phyloP scores from a whole-genome alignment of 2,329 filamentous ascomycete genomes.

The Parastagonospora nodorum region DNA sequence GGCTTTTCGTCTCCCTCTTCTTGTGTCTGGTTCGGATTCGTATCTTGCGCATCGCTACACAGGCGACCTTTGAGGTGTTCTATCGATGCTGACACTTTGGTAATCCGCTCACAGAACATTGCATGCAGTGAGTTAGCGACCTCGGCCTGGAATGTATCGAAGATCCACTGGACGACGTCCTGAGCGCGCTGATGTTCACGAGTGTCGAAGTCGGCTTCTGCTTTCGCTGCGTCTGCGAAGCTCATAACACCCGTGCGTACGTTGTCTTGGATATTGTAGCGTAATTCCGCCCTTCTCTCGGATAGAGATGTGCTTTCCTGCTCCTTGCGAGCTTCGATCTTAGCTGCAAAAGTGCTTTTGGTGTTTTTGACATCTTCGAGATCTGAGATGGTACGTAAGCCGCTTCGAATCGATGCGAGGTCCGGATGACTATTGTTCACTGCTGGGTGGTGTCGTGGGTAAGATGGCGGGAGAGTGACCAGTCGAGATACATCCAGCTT shows the following conservation, averaged over 20 bases:
- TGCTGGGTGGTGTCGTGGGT: slow-evolving; percentile 91
- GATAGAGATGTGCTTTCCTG: slow-evolving; percentile 58
- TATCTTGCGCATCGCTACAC: slow-evolving; percentile 70
- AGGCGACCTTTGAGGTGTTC: slow-evolving; percentile 74
- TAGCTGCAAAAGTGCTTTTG: slow-evolving; percentile 59
- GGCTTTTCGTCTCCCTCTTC: slow-evolving; percentile 95
- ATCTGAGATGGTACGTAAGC: slow-evolving; percentile 75
- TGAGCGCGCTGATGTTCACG: slow-evolving; percentile 74
- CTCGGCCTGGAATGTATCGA: slow-evolving; percentile 80
- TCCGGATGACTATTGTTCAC: slow-evolving; percentile 96
- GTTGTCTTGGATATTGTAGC: slow-evolving; percentile 76
- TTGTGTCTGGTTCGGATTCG: slow-evolving; percentile 80
- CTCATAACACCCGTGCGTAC: slow-evolving; percentile 78
- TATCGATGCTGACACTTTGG: slow-evolving; percentile 76
- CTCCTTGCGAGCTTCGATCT: slow-evolving; percentile 62
- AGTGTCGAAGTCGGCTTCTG: slow-evolving; percentile 74
- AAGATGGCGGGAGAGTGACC: slow-evolving; percentile 90
- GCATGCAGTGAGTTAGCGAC: slow-evolving; percentile 86
- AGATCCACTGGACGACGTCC: slow-evolving; percentile 76
- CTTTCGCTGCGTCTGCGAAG: slow-evolving; percentile 80
- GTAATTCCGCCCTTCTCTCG: slow-evolving; percentile 69
- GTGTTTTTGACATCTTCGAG: slow-evolving; percentile 72
- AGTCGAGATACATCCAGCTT: slow-evolving; percentile 87
- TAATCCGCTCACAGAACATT: slow-evolving; percentile 76
- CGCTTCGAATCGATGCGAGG: slow-evolving; percentile 74